These are phyloP conservation scores for Pythium guiyangense DNA, from an alignment of 352 stramenopile species.

Conservation along the genomic window DNA sequence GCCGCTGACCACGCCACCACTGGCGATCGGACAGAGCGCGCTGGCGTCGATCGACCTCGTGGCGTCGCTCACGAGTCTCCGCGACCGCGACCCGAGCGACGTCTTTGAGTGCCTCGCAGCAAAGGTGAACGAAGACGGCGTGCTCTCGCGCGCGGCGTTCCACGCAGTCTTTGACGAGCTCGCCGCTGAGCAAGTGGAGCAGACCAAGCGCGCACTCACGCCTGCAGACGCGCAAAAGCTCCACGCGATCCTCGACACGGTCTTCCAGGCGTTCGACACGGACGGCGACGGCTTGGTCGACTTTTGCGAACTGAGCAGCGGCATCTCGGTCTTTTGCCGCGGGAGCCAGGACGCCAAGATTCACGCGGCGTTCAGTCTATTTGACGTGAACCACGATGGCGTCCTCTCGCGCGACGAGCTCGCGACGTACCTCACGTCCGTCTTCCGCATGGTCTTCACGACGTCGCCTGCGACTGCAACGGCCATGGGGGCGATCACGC, in stretches of 20 bases:
- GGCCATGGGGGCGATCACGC: constrained; percentile 44
- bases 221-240: constrained; percentile 31
- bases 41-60: constrained; percentile 57
- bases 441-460: constrained; percentile 82
- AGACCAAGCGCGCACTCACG: constrained; percentile 20
- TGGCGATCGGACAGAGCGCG: constrained; percentile 20
- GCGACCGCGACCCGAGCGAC: constrained; percentile 43
- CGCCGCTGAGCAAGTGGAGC: constrained; percentile 26
- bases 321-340: constrained; percentile 76
- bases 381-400: constrained; percentile 86
- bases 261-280: constrained; percentile 80
- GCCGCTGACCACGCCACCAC: background rate
- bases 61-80: constrained; percentile 50
- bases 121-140: constrained; percentile 80
- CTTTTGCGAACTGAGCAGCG: constrained; percentile 82
- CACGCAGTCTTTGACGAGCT: constrained; percentile 69
- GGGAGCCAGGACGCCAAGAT: constrained; percentile 82
- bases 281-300: constrained; percentile 79
- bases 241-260: constrained; percentile 41
- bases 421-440: constrained; percentile 80
- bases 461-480: constrained; percentile 40
- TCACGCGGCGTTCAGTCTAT: constrained; percentile 75
- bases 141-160: constrained; percentile 62
- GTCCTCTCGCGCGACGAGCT: constrained; percentile 83
- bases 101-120: constrained; percentile 83